Evolutionary conservation across 2,329 filamentous ascomycete species (phyloP).

Genomic region (Ophiocordyceps sinensis): DNA sequence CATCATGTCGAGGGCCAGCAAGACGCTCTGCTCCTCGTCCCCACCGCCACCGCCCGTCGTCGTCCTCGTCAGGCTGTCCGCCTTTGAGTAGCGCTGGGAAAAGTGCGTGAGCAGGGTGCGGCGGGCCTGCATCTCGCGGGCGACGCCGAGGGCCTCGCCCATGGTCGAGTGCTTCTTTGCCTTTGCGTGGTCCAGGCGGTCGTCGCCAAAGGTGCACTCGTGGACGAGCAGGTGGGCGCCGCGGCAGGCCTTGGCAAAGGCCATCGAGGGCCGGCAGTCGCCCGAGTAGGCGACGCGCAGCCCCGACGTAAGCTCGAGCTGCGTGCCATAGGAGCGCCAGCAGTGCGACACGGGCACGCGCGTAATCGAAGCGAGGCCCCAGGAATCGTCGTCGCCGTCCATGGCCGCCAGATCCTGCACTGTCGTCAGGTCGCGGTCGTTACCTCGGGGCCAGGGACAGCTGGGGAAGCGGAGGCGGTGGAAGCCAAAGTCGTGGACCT

Average conservation of each 20-base stretch:
- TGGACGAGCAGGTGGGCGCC: constrained; percentile 78
- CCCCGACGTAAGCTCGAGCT: constrained; percentile 61
- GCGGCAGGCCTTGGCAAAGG: constrained; percentile 56
- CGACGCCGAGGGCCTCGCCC: constrained; percentile 68
- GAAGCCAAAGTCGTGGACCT: constrained; percentile 64
- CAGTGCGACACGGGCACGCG: constrained; percentile 65
- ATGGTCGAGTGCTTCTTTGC: constrained; percentile 89
- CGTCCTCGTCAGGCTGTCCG: constrained; percentile 13
- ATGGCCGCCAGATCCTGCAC: constrained; percentile 16
- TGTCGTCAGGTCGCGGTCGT: constrained; percentile 16
- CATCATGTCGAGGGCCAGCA: constrained; percentile 73
- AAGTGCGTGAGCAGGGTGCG: constrained; percentile 86
- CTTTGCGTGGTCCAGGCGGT: constrained; percentile 59
- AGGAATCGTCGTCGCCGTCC: constrained; percentile 22
- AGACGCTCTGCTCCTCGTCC: constrained; percentile 26
- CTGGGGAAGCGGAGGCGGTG: constrained; percentile 27
- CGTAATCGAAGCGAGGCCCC: constrained; percentile 52
- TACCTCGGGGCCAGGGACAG: constrained; percentile 9
- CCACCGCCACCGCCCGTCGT: no score
- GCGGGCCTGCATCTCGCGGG: constrained; percentile 62
- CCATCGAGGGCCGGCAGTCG: constrained; percentile 67
- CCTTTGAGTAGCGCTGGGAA: constrained; percentile 79
- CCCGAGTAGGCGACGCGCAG: constrained; percentile 90
- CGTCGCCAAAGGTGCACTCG: constrained; percentile 92
- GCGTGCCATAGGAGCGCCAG: constrained; percentile 58